Evolutionary conservation across 2,329 filamentous ascomycete genomes (phyloP).

Genomic region (Coniochaeta sp.): DNA sequence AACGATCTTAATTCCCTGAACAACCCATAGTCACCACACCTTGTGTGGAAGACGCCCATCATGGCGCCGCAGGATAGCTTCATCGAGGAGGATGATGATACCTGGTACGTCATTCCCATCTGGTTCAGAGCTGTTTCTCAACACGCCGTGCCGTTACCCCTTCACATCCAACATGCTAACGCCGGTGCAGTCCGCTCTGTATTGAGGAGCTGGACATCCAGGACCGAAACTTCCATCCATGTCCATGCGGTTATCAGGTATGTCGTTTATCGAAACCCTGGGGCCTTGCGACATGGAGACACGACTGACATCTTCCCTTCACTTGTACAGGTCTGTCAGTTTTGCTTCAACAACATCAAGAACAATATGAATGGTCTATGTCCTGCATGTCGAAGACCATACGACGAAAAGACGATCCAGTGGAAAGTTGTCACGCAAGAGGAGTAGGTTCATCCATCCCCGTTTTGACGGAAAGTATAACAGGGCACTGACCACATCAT

Average conservation of each 20-base stretch:
- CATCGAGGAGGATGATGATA: slow-evolving; percentile 65
- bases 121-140: not conserved
- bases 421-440: slow-evolving; percentile 93
- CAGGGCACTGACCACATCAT: not conserved
- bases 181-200: slow-evolving; percentile 70
- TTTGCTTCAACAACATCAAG: slow-evolving; percentile 99
- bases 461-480: no score
- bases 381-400: slow-evolving; percentile 91
- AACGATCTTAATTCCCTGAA: no score
- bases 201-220: slow-evolving; percentile 98
- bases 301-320: not conserved
- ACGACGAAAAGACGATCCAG: slow-evolving; percentile 95
- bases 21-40: not conserved
- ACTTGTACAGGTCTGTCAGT: slow-evolving; percentile 92
- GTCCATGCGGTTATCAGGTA: slow-evolving; percentile 97
- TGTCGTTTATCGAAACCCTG: slow-evolving; percentile 14
- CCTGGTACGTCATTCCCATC: slow-evolving; percentile 43
- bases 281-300: slow-evolving; percentile 7
- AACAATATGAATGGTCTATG: slow-evolving; percentile 96
- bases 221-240: slow-evolving; percentile 93
- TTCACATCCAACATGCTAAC: not conserved
- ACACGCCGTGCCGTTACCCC: slow-evolving; percentile 11
- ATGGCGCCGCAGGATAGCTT: slow-evolving; percentile 67
- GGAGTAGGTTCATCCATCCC: slow-evolving; percentile 58
- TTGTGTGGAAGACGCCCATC: slow-evolving; percentile 12